Base-by-base conservation (phyloP, 1,284 basidiomycete genomes). In the Afroboletus lepidellus region DNA sequence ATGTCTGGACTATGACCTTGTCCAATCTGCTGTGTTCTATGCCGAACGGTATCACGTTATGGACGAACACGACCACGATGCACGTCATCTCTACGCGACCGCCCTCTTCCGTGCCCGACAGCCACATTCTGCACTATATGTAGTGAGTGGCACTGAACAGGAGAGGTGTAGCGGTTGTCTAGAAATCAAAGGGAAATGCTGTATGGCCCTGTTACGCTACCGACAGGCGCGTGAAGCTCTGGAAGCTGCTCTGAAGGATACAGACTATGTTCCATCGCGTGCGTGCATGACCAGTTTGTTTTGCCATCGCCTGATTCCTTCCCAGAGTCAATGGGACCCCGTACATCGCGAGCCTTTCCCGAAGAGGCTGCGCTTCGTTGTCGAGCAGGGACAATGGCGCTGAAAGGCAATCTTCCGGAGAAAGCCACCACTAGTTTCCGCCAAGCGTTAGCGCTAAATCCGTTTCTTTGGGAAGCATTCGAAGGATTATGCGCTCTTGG, bases 381-480 rank as follows among this genome's bases (percentile, higher is more conserved):
- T 77, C 77, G 81, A 63, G 79, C 85, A 41, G 90, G 90, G 36
- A 77, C 72, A 33, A 79, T 84, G 66, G 88, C 90, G 32, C 61
- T 84, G 64, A 87, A 85, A 69, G 89, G 87, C 42, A 90, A 91
- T 66, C 76, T 88, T 51, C 79, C 78, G 3, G 85, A 87, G 49
- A 78, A 81, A 57, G 94, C 94, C 15, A 76, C 79, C 25, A 69
- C 74, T 48, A 86, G 85, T 64, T 95, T 90, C 67, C 77, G 78
- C 33, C 79, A 84, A 53, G 91, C 92, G 13, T 76, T 97, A 50
- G 69, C 73, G 15, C 70, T 87, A 43, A 87, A 94, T 67, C 90
- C 91, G 21, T 83, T 92, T 72, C 72, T 94, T 43, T 97, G 94
- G 94, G 94, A 98, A 69, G 94, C 94, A 1, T 92, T 95, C 65